Evolutionary conservation across 2,329 filamentous ascomycete genomes (phyloP).

Genomic region (Penicillium olsonii): DNA sequence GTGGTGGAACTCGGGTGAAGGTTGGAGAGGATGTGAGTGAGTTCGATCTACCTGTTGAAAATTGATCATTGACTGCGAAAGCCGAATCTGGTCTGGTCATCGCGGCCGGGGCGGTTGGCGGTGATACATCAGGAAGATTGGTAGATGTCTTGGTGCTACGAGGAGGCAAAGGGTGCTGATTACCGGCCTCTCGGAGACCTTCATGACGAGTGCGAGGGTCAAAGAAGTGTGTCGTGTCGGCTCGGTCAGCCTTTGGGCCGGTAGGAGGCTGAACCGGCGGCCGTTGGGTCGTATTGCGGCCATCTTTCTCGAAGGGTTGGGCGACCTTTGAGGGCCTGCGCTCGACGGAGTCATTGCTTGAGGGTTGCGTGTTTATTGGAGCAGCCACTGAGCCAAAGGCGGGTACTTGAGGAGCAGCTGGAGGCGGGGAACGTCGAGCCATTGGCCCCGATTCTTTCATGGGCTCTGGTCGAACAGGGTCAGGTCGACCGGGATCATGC

Average conservation of each 20-base stretch:
- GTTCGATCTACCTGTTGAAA: slow-evolving; percentile 19
- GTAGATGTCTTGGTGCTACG: slow-evolving; percentile 28
- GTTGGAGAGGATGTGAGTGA: slow-evolving; percentile 29
- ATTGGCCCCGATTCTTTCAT: slow-evolving; percentile 29
- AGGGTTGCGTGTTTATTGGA: slow-evolving; percentile 24
- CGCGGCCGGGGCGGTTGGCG: slow-evolving; percentile 40
- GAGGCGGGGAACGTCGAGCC: slow-evolving; percentile 38
- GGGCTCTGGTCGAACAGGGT: slow-evolving; percentile 27
- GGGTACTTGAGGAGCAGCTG: slow-evolving; percentile 44
- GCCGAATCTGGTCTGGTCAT: slow-evolving; percentile 32
- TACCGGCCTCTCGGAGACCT: slow-evolving; percentile 20
- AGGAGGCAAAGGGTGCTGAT: slow-evolving; percentile 28
- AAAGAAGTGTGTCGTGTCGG: slow-evolving; percentile 22
- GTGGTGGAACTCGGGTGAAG: slow-evolving; percentile 24
- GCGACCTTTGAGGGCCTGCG: slow-evolving; percentile 7
- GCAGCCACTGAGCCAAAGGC: slow-evolving; percentile 43
- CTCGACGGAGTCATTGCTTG: slow-evolving; percentile 24
- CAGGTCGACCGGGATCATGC: slow-evolving; percentile 30
- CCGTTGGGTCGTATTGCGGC: slow-evolving; percentile 19
- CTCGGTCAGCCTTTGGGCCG: slow-evolving; percentile 46
- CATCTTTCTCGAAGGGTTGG: slow-evolving; percentile 26
- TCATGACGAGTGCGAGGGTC: slow-evolving; percentile 31
- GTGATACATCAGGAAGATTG: slow-evolving; percentile 32
- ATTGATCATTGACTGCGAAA: slow-evolving; percentile 20
- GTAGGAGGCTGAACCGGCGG: slow-evolving; percentile 42